Conservation (phyloP, 768 basidiomycete species). For the Podaxis sp. region DNA sequence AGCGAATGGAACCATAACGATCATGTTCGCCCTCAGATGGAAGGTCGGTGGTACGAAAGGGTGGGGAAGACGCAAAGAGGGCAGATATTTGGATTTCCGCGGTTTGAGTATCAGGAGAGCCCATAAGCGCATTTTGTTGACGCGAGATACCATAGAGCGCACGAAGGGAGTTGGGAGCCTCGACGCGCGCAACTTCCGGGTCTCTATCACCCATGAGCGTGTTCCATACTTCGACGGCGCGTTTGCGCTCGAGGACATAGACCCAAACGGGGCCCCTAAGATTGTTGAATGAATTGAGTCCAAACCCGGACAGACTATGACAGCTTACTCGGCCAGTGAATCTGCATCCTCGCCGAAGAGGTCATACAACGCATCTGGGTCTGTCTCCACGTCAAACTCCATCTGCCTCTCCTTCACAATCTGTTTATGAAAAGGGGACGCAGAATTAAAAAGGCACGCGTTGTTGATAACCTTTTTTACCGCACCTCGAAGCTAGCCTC, state of each 20-base stretch:
- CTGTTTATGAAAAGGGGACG: constrained; percentile 31
- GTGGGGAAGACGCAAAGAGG: constrained; percentile 81
- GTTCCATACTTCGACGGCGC: constrained; percentile 77
- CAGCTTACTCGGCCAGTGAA: constrained; percentile 70
- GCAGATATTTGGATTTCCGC: constrained; percentile 79
- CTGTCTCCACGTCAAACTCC: constrained; percentile 83
- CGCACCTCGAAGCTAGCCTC: constrained; percentile 82
- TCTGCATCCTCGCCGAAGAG: constrained; percentile 77
- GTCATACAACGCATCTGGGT: constrained; percentile 76
- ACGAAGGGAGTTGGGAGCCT: constrained; percentile 66
- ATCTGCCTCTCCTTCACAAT: constrained; percentile 88
- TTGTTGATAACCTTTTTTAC: neutral
- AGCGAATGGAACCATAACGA: constrained; percentile 37
- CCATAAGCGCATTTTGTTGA: constrained; percentile 69
- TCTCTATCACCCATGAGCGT: constrained; percentile 73
- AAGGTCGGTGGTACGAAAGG: constrained; percentile 68
- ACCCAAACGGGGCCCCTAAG: constrained; percentile 86
- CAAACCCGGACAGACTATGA: constrained; percentile 3
- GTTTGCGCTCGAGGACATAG: constrained; percentile 80
- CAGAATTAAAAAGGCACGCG: constrained; percentile 16
- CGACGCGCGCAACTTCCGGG: constrained; percentile 50
- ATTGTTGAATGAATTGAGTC: constrained; percentile 10
- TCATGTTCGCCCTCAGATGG: constrained; percentile 35
- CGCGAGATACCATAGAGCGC: constrained; percentile 60
- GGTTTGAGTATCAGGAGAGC: constrained; percentile 59